These are phyloP conservation scores for Pseudogymnoascus sp. DNA, from an alignment of 2,329 filamentous ascomycete species.

Conservation along the genomic window DNA sequence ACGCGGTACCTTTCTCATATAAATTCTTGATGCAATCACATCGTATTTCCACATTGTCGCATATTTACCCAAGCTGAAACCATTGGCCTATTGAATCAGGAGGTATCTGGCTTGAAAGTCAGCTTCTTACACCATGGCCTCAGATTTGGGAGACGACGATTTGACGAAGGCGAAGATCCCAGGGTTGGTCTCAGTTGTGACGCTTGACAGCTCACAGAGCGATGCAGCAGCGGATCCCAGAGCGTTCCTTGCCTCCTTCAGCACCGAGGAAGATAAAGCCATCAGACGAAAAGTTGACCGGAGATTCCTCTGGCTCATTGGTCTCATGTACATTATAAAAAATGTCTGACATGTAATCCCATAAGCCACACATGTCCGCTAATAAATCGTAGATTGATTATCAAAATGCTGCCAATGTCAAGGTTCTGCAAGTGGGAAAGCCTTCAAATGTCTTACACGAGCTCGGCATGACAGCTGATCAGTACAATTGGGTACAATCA, in stretches of 20 bases:
- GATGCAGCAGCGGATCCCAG: constrained; percentile 13
- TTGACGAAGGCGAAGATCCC: constrained; percentile 8
- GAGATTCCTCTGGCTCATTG: constrained; percentile 33
- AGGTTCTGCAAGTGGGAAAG: constrained; percentile 36
- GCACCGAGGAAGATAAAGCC: constrained; percentile 30
- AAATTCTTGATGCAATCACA: neutral
- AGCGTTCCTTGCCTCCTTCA: constrained; percentile 33
- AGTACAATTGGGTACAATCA: constrained; percentile 35
- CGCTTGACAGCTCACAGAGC: constrained; percentile 13
- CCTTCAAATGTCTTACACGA: constrained; percentile 32
- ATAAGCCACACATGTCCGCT: neutral
- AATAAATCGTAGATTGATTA: constrained; percentile 29
- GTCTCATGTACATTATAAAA: constrained; percentile 36
- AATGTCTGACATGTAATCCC: constrained; percentile 23
- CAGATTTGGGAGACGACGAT: constrained; percentile 10
- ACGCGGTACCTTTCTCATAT: neutral
- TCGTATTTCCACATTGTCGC: neutral
- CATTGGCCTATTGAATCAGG: neutral
- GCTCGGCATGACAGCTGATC: constrained; percentile 33
- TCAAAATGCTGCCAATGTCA: constrained; percentile 34
- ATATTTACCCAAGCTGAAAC: neutral
- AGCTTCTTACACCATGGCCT: neutral
- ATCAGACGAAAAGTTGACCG: constrained; percentile 36
- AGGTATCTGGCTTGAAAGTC: neutral
- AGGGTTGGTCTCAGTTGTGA: neutral